phyloP scores from a whole-genome alignment of 116 monocot genomes.

The Cymodocea nodosa region DNA sequence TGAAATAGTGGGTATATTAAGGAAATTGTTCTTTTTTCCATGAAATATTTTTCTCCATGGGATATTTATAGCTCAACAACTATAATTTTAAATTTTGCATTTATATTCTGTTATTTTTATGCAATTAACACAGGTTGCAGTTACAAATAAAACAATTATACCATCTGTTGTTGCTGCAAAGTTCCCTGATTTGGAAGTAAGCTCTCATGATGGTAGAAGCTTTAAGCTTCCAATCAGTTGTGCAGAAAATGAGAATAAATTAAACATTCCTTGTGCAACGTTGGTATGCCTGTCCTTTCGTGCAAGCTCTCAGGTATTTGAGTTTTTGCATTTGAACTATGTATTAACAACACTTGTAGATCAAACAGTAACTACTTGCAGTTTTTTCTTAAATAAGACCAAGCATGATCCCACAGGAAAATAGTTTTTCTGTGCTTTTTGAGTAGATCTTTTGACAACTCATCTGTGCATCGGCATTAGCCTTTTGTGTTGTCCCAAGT shows the following conservation, averaged over 20 bases:
- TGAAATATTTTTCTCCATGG: too few relatives aligned
- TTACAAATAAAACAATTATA: slow-evolving; percentile 76
- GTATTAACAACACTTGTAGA: too few relatives aligned
- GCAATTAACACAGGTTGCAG: slow-evolving; percentile 46
- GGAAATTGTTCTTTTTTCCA: too few relatives aligned
- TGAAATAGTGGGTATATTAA: too few relatives aligned
- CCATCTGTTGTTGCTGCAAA: slow-evolving; percentile 45
- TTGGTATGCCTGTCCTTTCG: slow-evolving; percentile 86
- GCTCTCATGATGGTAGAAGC: slow-evolving; percentile 36
- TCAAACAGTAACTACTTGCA: too few relatives aligned
- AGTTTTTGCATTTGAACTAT: not conserved
- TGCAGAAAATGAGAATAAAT: slow-evolving; percentile 12
- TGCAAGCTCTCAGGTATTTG: slow-evolving; percentile 77
- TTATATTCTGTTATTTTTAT: slow-evolving; percentile 10
- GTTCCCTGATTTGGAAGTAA: slow-evolving; percentile 65
- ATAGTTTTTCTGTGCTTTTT: too few relatives aligned
- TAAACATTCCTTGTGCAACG: slow-evolving; percentile 27
- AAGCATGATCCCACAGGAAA: too few relatives aligned
- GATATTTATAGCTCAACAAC: not conserved
- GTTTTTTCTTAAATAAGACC: too few relatives aligned
- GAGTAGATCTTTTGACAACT: too few relatives aligned
- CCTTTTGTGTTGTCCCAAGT: too few relatives aligned
- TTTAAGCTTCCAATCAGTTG: slow-evolving; percentile 38
- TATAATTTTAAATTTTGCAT: not conserved
- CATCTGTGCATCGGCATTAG: too few relatives aligned